These are phyloP conservation scores for Allomyces macrogynus DNA, from an alignment of 192 early-diverging fungal genomes.

Conservation along the genomic window DNA sequence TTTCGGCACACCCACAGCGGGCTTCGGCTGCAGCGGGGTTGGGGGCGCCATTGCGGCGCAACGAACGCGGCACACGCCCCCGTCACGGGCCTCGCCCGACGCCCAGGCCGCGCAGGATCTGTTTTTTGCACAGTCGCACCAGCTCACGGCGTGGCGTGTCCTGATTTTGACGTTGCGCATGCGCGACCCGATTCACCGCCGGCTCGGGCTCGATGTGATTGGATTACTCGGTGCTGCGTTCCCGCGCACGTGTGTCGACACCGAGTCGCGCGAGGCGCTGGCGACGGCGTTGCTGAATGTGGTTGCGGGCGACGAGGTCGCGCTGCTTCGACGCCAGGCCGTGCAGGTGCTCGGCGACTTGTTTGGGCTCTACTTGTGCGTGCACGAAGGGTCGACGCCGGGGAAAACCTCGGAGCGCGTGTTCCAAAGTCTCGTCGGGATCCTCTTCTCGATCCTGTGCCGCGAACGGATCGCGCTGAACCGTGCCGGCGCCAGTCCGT, in stretches of 20 bases:
- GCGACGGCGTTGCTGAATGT: background rate
- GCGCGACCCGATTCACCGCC: background rate
- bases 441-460: too few relatives aligned
- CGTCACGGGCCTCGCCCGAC: background rate
- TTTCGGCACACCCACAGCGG: background rate
- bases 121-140: background rate
- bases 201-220: background rate
- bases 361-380: background rate
- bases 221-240: background rate
- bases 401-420: background rate
- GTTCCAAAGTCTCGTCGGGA: background rate
- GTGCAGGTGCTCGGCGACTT: background rate
- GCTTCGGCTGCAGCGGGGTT: too few relatives aligned
- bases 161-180: background rate
- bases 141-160: background rate
- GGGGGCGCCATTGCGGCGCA: background rate
- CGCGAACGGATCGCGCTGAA: too few relatives aligned
- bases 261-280: background rate
- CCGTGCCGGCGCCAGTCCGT: too few relatives aligned
- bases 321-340: background rate
- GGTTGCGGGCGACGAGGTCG: background rate
- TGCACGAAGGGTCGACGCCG: background rate
- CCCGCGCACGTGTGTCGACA: background rate
- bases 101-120: background rate
- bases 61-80: background rate